A percentile compares a stretch with the other conserved stretches of the same genome.
phyloP scores from a whole-genome alignment of 2,329 filamentous ascomycete genomes.

The Polytolypa hystricis region DNA sequence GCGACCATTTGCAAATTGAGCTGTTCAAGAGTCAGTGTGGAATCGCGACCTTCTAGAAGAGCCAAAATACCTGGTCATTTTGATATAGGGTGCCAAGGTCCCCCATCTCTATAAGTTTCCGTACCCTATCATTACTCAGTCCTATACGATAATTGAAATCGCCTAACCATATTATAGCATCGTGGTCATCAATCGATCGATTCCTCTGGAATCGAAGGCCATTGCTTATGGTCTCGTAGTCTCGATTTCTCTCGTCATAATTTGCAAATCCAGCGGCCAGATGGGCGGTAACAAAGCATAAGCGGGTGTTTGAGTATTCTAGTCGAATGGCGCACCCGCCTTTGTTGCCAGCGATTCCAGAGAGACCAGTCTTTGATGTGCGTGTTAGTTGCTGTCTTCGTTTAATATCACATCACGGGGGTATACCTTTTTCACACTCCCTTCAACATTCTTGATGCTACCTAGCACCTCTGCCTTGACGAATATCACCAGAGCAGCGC shows the following conservation, averaged over 20 bases:
- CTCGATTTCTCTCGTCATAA: slow-evolving; percentile 88
- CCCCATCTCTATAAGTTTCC: slow-evolving; percentile 57
- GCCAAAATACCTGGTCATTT: slow-evolving; percentile 66
- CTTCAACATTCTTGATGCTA: slow-evolving; percentile 92
- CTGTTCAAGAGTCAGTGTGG: slow-evolving; percentile 28
- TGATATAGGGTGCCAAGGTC: slow-evolving; percentile 75
- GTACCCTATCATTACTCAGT: slow-evolving; percentile 64
- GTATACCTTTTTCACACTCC: slow-evolving; percentile 75
- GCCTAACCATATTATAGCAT: slow-evolving; percentile 84
- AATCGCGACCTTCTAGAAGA: background rate
- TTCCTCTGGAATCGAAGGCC: slow-evolving; percentile 87
- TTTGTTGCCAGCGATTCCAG: slow-evolving; percentile 96
- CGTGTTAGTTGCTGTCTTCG: too few relatives aligned
- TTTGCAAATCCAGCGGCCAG: slow-evolving; percentile 92
- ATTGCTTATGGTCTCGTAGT: slow-evolving; percentile 79
- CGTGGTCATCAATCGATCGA: slow-evolving; percentile 81
- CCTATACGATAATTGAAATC: slow-evolving; percentile 99
- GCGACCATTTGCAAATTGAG: slow-evolving; percentile 95
- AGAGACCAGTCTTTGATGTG: slow-evolving; percentile 60
- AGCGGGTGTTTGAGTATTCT: slow-evolving; percentile 81
- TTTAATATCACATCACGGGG: background rate
- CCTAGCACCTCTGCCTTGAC: slow-evolving; percentile 66
- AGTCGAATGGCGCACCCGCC: slow-evolving; percentile 93
- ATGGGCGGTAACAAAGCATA: slow-evolving; percentile 95
- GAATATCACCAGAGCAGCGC: slow-evolving; percentile 84